phyloP scores from a whole-genome alignment of 129 eudicot genomes.

The Silybum marianum region DNA sequence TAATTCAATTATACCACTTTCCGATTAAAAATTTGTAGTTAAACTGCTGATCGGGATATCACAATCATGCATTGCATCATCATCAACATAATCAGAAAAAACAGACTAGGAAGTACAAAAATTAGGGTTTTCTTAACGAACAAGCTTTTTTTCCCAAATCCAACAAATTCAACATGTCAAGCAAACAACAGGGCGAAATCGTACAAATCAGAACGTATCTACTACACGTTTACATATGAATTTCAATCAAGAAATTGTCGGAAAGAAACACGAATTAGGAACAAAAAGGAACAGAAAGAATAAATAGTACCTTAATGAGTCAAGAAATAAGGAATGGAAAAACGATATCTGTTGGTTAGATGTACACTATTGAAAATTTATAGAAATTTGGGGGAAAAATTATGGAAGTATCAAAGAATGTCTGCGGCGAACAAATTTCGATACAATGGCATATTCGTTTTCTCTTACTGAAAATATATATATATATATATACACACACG shows the following conservation, averaged over 20 bases:
- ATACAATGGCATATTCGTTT: constrained; percentile 44
- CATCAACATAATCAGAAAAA: constrained; percentile 8
- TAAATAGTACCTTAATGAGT: constrained; percentile 41
- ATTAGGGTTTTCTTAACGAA: constrained; percentile 29
- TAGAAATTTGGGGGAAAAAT: neutral
- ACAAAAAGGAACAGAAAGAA: constrained; percentile 2
- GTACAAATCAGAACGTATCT: constrained; percentile 11
- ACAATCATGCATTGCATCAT: constrained; percentile 19
- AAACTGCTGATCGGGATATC: constrained; percentile 10
- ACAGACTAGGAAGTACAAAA: constrained; percentile 5
- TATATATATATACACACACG: too few relatives aligned
- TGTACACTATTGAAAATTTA: neutral
- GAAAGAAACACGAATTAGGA: constrained; percentile 10
- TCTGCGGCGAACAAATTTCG: constrained; percentile 43
- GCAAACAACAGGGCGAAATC: constrained; percentile 10
- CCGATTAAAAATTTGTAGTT: constrained; percentile 2
- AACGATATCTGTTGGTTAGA: neutral
- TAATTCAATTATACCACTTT: constrained; percentile 4
- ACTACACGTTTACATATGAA: constrained; percentile 15
- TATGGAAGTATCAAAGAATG: constrained; percentile 31
- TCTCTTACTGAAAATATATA: neutral
- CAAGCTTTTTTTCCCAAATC: neutral
- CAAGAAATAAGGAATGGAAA: constrained; percentile 17
- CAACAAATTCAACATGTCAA: neutral
- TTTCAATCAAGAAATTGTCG: neutral